Base-by-base conservation (phyloP, 805 yeast genomes). In the Pichia kluyveri region DNA sequence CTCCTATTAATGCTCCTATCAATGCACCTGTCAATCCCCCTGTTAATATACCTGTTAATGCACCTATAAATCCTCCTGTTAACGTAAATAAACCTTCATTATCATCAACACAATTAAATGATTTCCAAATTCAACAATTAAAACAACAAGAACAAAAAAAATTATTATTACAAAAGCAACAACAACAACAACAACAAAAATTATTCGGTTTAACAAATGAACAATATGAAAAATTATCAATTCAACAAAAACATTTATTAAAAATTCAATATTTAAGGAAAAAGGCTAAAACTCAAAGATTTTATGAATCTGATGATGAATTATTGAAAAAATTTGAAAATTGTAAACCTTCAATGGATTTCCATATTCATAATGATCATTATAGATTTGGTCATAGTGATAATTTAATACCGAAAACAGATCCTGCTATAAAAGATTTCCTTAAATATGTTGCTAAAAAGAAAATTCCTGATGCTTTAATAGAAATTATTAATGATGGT, bases 281-380 rank as follows among this genome's bases (percentile, higher is more conserved):
- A 50, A 68, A 67, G 46, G 76, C 75, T 12, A 71, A 70, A 55
- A 69, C 73, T 41, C 69, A 75, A 58, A 75, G 77, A 42, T 84
- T 83, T 58, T 80, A 83, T 11, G 87, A 85, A 57, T 80, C 89
- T 10, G 68, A 84, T 19, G 84, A 79, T 49, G 86, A 82, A 44
- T 73, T 93, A 9, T 65, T 93, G 56, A 77, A 79, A 51, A 90
- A 89, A 62, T 90, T 82, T 62, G 81, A 83, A 54, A 77, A 79
- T 48, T 77, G 76, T 51, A 85, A 91, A 10, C 84, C 96, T 8
- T 85, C 95, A 38, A 67, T 91, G 50, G 95, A 82, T 54, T 82
- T 91, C 58, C 97, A 91, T 59, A 88, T 91, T 26, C 90, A 86
- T 65, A 93, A 88, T 57, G 88, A 87, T 48, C 96, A 90, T 66